Base-by-base conservation (phyloP, 805 yeast genomes). In the Clavispora carvajalis region DNA sequence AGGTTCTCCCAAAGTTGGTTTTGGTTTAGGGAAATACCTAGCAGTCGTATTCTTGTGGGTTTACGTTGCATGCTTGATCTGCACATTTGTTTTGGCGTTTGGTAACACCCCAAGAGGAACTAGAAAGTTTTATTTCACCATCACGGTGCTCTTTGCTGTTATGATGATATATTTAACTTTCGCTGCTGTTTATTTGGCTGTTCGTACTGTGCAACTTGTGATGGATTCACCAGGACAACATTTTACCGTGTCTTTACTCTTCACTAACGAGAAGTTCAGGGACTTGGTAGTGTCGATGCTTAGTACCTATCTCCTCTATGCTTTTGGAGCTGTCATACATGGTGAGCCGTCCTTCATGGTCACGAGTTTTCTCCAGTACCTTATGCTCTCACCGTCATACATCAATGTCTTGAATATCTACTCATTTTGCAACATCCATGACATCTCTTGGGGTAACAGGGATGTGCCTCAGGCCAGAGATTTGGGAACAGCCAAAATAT, bases 91-190 rank as follows among this genome's bases (percentile, higher is more conserved):
- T 30, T 66, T 91, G 43, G 84, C 96, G 2, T 83, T 91, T 61
- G 99, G 99, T 55, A 91, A 91, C 60, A 81, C 95, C 25, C 98
- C 99, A 1, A 77, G 84, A 48, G 97, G 98, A 22, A 87, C 98
- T 0, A 79, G 80, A 44, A 74, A 68, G 52, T 83, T 89, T 53
- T 91, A 93, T 58, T 59, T 82, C 38, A 72, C 79, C 8, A 84
- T 90, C 43, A 86, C 86, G 22, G 62, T 76, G 12, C 77, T 90
- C 53, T 91, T 91, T 65, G 96, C 97, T 0, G 69, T 89, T 2
- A 63, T 91, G 46, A 90, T 91, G 97, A 79, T 75, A 4, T 90
- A 90, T 57, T 82, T 90, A 80, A 71, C 88, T 45, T 87, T 89
- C 63, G 93, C 96, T 8, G 88, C 95, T 5, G 71, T 91, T 12